phyloP scores from a whole-genome alignment of 2,329 filamentous ascomycete species.

The Phialophora chinensis region DNA sequence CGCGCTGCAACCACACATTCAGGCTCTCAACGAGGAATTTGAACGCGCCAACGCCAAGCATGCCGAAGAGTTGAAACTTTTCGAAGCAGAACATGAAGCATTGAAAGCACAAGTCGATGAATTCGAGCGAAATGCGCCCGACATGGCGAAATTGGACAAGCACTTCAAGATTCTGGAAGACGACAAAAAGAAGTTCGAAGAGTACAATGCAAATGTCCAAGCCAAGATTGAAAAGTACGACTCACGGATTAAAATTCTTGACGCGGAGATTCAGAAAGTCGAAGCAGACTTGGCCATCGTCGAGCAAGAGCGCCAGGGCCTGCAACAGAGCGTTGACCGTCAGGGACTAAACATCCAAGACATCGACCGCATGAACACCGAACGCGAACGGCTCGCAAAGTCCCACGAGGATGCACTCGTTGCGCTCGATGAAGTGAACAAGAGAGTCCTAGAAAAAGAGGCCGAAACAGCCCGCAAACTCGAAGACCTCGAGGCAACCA shows the following conservation, averaged over 20 bases:
- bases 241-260: conserved; percentile 77
- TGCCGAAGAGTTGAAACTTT: conserved; percentile 77
- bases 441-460: conserved; percentile 82
- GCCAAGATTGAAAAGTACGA: conserved; percentile 90
- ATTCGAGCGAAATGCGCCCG: conserved; percentile 82
- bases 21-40: conserved; percentile 86
- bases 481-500: conserved; percentile 87
- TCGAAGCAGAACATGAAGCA: conserved; percentile 84
- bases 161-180: conserved; percentile 93
- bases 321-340: conserved; percentile 87
- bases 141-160: conserved; percentile 82
- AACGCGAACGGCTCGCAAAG: conserved; percentile 90
- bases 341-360: conserved; percentile 97
- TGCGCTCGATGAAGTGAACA: conserved; percentile 84
- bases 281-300: conserved; percentile 75
- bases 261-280: conserved; percentile 83
- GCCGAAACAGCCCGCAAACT: conserved; percentile 82
- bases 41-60: conserved; percentile 84
- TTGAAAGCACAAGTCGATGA: conserved; percentile 87
- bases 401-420: conserved; percentile 77
- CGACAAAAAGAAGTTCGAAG: conserved; percentile 92
- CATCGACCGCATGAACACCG: conserved; percentile 98
- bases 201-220: conserved; percentile 85
- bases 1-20: conserved; percentile 80
- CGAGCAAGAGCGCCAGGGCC: conserved; percentile 77